Evolutionary conservation across 768 basidiomycete genomes (phyloP).

Genomic region (Xerocomellus amylosporus): DNA sequence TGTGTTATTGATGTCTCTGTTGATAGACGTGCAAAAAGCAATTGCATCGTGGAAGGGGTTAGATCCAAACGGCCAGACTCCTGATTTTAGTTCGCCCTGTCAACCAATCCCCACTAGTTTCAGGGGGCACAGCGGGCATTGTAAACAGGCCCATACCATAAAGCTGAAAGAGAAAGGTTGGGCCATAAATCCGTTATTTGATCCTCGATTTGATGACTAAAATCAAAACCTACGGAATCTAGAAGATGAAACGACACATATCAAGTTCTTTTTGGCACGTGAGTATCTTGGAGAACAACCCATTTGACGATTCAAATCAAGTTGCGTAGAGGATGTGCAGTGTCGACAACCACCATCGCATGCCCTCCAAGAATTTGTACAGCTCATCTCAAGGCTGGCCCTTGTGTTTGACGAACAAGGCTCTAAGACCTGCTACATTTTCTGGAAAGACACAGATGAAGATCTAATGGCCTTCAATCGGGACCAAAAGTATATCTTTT

Average conservation of each 20-base stretch:
- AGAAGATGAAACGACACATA: not conserved
- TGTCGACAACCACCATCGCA: not conserved
- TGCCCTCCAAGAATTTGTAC: conserved; percentile 2
- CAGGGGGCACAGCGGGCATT: not conserved
- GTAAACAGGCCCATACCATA: conserved; percentile 7
- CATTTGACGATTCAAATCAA: not conserved
- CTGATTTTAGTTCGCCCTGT: not conserved
- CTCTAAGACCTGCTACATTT: conserved; percentile 6
- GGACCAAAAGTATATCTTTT: conserved; percentile 10
- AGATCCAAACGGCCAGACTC: too few species aligned
- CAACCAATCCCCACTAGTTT: not conserved
- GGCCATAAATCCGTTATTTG: not conserved
- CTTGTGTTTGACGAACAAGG: not conserved
- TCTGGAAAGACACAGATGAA: conserved; percentile 18
- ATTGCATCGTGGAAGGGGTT: not conserved
- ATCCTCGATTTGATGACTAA: not conserved
- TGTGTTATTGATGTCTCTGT: not conserved
- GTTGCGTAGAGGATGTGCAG: not conserved
- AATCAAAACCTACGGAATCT: not conserved
- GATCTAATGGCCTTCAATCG: conserved; percentile 20
- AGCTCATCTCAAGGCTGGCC: conserved; percentile 2
- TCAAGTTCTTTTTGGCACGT: conserved; percentile 16
- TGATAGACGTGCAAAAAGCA: not conserved
- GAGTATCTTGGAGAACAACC: not conserved
- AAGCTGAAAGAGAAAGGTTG: not conserved